phyloP scores from a whole-genome alignment of 345 rosid genomes.

The Salix viminalis region DNA sequence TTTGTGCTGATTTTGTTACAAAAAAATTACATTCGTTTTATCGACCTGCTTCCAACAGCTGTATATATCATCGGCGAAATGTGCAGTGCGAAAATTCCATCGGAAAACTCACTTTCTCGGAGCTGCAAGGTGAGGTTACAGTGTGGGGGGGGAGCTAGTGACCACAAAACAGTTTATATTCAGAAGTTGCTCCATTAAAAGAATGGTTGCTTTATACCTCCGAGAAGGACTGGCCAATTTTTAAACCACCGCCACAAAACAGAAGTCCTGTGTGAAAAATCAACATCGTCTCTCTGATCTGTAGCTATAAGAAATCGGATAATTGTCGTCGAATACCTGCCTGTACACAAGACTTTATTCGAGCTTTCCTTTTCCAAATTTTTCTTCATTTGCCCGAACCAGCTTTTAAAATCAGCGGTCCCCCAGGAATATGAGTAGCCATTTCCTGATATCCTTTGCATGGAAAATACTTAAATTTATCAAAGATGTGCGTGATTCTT shows the following conservation, averaged over 20 bases:
- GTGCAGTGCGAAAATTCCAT: too few relatives aligned
- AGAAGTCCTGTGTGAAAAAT: conserved; percentile 6
- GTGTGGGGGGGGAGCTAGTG: too few relatives aligned
- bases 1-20: too few relatives aligned
- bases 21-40: too few relatives aligned
- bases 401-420: neutral
- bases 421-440: neutral
- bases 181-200: too few relatives aligned
- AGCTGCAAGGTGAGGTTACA: too few relatives aligned
- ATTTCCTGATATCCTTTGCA: neutral
- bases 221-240: conserved; percentile 11
- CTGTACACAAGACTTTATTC: neutral
- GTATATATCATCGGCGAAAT: too few relatives aligned
- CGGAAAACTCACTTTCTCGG: too few relatives aligned
- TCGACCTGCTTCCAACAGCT: too few relatives aligned
- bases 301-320: neutral
- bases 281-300: neutral
- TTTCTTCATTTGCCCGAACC: neutral
- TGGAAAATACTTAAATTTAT: neutral
- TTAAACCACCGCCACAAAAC: conserved; percentile 2
- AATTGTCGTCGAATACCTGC: neutral
- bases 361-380: neutral
- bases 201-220: neutral
- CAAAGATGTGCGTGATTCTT: neutral
- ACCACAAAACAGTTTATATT: too few relatives aligned